Conservation (phyloP, 176 grass and related monocot genomes). For the Cocos nucifera region DNA sequence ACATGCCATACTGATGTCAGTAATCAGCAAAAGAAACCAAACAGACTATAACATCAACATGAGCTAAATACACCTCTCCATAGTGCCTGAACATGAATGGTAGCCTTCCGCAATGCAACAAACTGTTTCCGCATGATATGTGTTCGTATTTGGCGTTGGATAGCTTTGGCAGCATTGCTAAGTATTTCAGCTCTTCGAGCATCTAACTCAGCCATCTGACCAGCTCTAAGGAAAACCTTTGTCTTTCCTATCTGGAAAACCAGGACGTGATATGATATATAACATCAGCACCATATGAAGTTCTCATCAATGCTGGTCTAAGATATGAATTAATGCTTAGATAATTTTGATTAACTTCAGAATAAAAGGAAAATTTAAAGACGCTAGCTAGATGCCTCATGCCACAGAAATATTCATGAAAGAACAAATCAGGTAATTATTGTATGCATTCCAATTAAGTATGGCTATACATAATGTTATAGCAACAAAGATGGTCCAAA, state of each 20-base stretch:
- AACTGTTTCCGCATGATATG: conserved; percentile 87
- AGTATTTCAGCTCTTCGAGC: conserved; percentile 94
- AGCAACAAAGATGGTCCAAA: background rate
- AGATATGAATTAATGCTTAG: too few relatives aligned
- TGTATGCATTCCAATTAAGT: too few relatives aligned
- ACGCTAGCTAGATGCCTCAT: too few relatives aligned
- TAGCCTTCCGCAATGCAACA: conserved; percentile 64
- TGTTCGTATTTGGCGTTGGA: conserved; percentile 89
- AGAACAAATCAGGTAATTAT: too few relatives aligned
- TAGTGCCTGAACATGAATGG: conserved; percentile 71
- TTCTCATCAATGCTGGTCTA: too few relatives aligned
- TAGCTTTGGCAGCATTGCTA: conserved; percentile 73
- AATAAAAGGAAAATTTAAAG: too few relatives aligned
- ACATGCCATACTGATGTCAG: background rate
- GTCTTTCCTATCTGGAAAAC: conserved; percentile 91
- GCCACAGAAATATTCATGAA: too few relatives aligned
- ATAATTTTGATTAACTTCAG: too few relatives aligned
- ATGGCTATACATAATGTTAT: background rate
- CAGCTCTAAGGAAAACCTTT: conserved; percentile 98
- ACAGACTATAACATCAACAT: conserved; percentile 1
- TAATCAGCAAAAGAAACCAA: background rate
- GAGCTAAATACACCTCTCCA: conserved; percentile 66
- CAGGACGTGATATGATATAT: background rate
- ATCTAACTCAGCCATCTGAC: conserved; percentile 99
- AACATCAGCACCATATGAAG: too few relatives aligned